Conservation (phyloP, 768 basidiomycete species). For the Lentinus brumalis region DNA sequence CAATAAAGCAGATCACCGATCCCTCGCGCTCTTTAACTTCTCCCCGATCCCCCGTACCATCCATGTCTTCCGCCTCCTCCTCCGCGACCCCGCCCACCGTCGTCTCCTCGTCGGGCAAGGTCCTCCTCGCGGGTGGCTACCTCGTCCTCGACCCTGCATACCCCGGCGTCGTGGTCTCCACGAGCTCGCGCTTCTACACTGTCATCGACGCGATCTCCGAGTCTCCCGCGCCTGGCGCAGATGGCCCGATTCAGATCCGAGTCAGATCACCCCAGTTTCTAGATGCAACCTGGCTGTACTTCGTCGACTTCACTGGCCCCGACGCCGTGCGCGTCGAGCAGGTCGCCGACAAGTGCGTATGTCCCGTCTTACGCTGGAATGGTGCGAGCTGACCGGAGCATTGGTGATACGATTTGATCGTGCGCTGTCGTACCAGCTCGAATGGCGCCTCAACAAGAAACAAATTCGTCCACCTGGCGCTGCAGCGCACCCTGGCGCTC, state of each 20-base stretch:
- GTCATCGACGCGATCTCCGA: slow-evolving; percentile 44
- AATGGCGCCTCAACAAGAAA: slow-evolving; percentile 55
- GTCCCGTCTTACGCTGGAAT: not conserved
- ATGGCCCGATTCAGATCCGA: slow-evolving; percentile 47
- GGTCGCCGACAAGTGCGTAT: slow-evolving; percentile 27
- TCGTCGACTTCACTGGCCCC: slow-evolving; percentile 43
- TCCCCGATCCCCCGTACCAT: not conserved
- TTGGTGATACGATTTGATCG: slow-evolving; percentile 15
- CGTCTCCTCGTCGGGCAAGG: slow-evolving; percentile 93
- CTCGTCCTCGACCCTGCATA: slow-evolving; percentile 90
- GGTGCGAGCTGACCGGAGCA: slow-evolving; percentile 1
- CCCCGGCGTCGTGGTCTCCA: slow-evolving; percentile 87
- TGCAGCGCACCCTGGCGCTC: slow-evolving; percentile 76
- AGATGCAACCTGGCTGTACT: slow-evolving; percentile 78
- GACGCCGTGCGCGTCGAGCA: slow-evolving; percentile 30
- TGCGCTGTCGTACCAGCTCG: slow-evolving; percentile 10
- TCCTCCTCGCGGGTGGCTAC: slow-evolving; percentile 94
- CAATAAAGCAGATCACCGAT: not conserved
- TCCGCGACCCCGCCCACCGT: slow-evolving; percentile 47
- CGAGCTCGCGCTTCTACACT: slow-evolving; percentile 93
- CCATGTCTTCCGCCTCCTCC: slow-evolving; percentile 3
- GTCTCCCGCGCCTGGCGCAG: slow-evolving; percentile 6
- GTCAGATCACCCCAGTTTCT: slow-evolving; percentile 92
- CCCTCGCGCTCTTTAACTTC: not conserved
- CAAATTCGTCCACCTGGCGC: slow-evolving; percentile 89